Percentiles rank a stretch among this genome's conserved stretches.
phyloP scores from a whole-genome alignment of 2,329 filamentous ascomycete genomes.

The Ascocoryne sarcoides region DNA sequence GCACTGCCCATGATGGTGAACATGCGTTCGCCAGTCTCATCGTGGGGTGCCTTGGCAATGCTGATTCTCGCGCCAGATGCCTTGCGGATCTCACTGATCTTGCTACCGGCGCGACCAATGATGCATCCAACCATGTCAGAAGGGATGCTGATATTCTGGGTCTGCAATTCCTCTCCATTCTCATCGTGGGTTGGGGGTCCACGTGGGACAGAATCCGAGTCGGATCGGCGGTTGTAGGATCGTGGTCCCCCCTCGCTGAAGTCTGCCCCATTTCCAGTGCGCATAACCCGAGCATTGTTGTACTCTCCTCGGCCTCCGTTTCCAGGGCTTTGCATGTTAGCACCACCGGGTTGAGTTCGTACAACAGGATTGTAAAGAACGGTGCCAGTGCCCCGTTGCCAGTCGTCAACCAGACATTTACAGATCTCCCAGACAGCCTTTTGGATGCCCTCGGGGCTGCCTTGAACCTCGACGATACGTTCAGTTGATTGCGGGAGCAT shows the following conservation, averaged over 20 bases:
- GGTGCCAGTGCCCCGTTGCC: slow-evolving; percentile 93
- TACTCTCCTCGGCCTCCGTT: slow-evolving; percentile 46
- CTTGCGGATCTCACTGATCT: slow-evolving; percentile 98
- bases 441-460: slow-evolving; percentile 89
- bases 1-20: slow-evolving; percentile 98
- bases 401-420: slow-evolving; percentile 96
- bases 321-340: slow-evolving; percentile 34
- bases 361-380: slow-evolving; percentile 96
- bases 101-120: slow-evolving; percentile 87
- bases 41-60: slow-evolving; percentile 91
- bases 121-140: slow-evolving; percentile 99
- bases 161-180: slow-evolving; percentile 95
- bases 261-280: slow-evolving; percentile 93
- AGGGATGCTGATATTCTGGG: slow-evolving; percentile 98
- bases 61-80: slow-evolving; percentile 94
- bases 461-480: slow-evolving; percentile 93
- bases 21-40: slow-evolving; percentile 97
- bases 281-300: slow-evolving; percentile 66
- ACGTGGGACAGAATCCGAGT: slow-evolving; percentile 70
- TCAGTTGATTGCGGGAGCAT: slow-evolving; percentile 99
- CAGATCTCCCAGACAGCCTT: slow-evolving; percentile 97
- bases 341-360: slow-evolving; percentile 62
- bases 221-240: slow-evolving; percentile 68
- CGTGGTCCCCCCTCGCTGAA: slow-evolving; percentile 77
- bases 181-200: slow-evolving; percentile 85